A percentile compares a stretch with the other conserved stretches of the same genome.
Evolutionary conservation across 139 green algal species (phyloP).

Genomic region (Micractinium sp.): DNA sequence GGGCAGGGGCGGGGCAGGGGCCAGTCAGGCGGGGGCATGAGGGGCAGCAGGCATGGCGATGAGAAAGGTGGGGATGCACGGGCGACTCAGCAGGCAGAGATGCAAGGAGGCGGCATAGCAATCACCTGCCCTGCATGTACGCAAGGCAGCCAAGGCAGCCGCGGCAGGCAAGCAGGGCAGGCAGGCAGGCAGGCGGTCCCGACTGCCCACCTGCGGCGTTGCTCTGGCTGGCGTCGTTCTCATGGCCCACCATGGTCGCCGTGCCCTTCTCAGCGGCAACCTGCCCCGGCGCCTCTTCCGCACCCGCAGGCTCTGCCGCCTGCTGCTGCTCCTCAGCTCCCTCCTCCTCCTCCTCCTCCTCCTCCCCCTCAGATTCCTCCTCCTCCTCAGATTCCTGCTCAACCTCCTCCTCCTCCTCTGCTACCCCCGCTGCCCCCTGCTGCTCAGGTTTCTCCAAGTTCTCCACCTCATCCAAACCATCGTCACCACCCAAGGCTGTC

Average conservation of each 20-base stretch:
- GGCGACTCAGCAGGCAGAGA: background rate
- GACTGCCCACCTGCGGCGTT: background rate
- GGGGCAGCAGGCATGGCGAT: background rate
- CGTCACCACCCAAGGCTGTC: background rate
- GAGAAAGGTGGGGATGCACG: no score
- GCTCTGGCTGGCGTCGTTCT: slow-evolving; percentile 26
- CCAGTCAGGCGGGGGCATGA: background rate
- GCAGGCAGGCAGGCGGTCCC: background rate
- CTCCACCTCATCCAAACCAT: background rate
- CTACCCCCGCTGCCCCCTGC: background rate
- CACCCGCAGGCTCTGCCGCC: background rate
- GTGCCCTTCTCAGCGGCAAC: background rate
- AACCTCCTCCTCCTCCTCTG: background rate
- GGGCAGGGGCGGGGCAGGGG: background rate
- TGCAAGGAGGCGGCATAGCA: background rate
- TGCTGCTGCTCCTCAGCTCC: background rate
- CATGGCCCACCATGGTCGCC: background rate
- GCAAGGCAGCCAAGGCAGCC: background rate
- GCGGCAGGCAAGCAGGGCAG: background rate
- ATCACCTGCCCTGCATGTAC: background rate
- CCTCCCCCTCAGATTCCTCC: background rate
- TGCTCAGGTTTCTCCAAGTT: background rate
- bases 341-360: background rate
- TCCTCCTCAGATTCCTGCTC: background rate
- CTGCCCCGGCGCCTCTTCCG: background rate